Evolutionary conservation across 192 early-diverging fungal genomes (phyloP).

Genomic region (Obelidium mucronatum): DNA sequence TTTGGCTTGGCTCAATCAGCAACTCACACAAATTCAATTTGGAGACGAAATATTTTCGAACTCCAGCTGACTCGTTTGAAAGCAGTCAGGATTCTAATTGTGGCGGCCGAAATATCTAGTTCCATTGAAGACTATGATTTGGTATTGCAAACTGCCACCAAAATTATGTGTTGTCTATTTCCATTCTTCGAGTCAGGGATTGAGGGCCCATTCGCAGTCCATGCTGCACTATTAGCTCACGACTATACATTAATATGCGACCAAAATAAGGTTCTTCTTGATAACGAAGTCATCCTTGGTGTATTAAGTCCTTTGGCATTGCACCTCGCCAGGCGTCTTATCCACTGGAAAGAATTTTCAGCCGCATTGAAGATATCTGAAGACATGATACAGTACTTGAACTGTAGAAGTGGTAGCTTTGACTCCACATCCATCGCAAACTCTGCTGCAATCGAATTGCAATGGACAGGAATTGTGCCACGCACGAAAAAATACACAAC

Average conservation of each 20-base stretch:
- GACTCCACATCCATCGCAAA: conserved; percentile 47
- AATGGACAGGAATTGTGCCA: conserved; percentile 45
- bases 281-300: conserved; percentile 23
- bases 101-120: conserved; percentile 44
- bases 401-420: conserved; percentile 13
- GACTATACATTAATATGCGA: conserved; percentile 27
- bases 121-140: conserved; percentile 32
- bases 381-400: conserved; percentile 38
- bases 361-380: conserved; percentile 24
- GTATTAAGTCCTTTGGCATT: conserved; percentile 42
- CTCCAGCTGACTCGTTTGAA: conserved; percentile 36
- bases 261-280: conserved; percentile 39
- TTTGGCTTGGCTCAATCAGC: conserved; percentile 33
- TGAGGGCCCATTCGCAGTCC: conserved; percentile 33
- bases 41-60: conserved; percentile 26
- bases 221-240: conserved; percentile 37
- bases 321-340: conserved; percentile 9
- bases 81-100: conserved; percentile 26
- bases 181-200: conserved; percentile 38
- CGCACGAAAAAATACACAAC: conserved; percentile 29
- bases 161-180: conserved; percentile 22
- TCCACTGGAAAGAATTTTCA: conserved; percentile 23
- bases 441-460: conserved; percentile 46
- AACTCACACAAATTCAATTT: conserved; percentile 33
- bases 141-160: conserved; percentile 34